phyloP scores from a whole-genome alignment of 179 eudicot species.

The Beta macrorhiza region DNA sequence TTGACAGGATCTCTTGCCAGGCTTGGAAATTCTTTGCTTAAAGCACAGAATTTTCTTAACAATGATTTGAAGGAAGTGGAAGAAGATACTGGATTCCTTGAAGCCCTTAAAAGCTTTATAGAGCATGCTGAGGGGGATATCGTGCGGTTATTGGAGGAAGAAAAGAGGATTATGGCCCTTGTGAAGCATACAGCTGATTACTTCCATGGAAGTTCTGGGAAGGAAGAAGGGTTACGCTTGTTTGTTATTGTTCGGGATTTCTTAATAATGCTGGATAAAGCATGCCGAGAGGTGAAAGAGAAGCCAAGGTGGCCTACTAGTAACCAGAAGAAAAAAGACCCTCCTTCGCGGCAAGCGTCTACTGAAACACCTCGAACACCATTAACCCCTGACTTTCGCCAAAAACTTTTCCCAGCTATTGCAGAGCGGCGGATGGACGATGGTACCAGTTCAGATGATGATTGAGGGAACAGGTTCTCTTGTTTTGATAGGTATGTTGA shows the following conservation, averaged over 20 bases:
- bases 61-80: slow-evolving; percentile 45
- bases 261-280: slow-evolving; percentile 57
- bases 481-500: slow-evolving; percentile 19
- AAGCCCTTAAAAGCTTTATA: slow-evolving; percentile 51
- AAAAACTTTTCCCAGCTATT: slow-evolving; percentile 69
- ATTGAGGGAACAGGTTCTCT: slow-evolving; percentile 21
- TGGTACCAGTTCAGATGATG: slow-evolving; percentile 70
- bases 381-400: slow-evolving; percentile 50
- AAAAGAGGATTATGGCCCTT: slow-evolving; percentile 65
- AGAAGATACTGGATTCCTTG: slow-evolving; percentile 51
- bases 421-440: slow-evolving; percentile 49
- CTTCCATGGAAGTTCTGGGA: slow-evolving; percentile 73
- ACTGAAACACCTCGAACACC: slow-evolving; percentile 36
- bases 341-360: slow-evolving; percentile 31
- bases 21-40: slow-evolving; percentile 47
- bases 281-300: slow-evolving; percentile 63
- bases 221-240: slow-evolving; percentile 72
- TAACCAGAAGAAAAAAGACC: slow-evolving; percentile 35
- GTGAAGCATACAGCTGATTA: slow-evolving; percentile 69
- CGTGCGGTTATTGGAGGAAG: slow-evolving; percentile 57
- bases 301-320: slow-evolving; percentile 38
- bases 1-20: slow-evolving; percentile 60
- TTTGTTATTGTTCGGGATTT: slow-evolving; percentile 76
- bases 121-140: slow-evolving; percentile 56
- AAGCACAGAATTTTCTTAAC: slow-evolving; percentile 55